phyloP scores from a whole-genome alignment of 2,329 filamentous ascomycete species.

The Aspergillus ustus region DNA sequence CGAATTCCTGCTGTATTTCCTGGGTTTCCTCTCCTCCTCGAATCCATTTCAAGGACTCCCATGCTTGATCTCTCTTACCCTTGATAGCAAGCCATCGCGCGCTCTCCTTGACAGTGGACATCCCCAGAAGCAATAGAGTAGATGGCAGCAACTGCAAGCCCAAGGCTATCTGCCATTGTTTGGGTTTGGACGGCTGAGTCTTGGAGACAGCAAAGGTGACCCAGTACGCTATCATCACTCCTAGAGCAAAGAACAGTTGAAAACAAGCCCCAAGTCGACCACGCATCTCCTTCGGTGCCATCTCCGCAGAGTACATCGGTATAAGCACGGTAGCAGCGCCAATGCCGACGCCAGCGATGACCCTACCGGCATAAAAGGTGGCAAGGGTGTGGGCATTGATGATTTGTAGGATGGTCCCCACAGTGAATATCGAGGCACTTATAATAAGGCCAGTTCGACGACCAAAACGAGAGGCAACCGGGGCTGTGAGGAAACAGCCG shows the following conservation, averaged over 20 bases:
- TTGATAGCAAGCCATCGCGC: conserved; percentile 54
- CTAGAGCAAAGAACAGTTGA: conserved; percentile 45
- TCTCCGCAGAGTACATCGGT: conserved; percentile 48
- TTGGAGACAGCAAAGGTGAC: conserved; percentile 55
- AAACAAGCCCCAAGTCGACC: conserved; percentile 46
- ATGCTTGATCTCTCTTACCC: conserved; percentile 52
- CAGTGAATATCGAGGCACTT: conserved; percentile 45
- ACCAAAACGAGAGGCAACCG: conserved; percentile 50
- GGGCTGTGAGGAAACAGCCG: conserved; percentile 54
- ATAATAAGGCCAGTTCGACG: conserved; percentile 51
- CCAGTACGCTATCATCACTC: conserved; percentile 48
- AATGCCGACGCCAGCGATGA: conserved; percentile 53
- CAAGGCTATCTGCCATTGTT: conserved; percentile 58
- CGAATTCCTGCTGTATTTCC: conserved; percentile 40
- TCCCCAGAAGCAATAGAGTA: conserved; percentile 53
- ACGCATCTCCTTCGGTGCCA: conserved; percentile 47
- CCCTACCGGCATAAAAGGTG: conserved; percentile 52
- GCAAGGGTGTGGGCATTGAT: conserved; percentile 50
- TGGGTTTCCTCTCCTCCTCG: conserved; percentile 51
- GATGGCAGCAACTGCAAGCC: conserved; percentile 54
- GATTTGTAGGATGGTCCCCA: conserved; percentile 51
- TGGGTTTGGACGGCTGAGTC: conserved; percentile 43
- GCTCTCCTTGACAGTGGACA: conserved; percentile 56
- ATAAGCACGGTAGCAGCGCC: conserved; percentile 50
- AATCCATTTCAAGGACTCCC: conserved; percentile 56